Percentiles rank a stretch among this genome's conserved stretches.
Conservation (phyloP, 805 yeast species). For the Candida insectorum region DNA sequence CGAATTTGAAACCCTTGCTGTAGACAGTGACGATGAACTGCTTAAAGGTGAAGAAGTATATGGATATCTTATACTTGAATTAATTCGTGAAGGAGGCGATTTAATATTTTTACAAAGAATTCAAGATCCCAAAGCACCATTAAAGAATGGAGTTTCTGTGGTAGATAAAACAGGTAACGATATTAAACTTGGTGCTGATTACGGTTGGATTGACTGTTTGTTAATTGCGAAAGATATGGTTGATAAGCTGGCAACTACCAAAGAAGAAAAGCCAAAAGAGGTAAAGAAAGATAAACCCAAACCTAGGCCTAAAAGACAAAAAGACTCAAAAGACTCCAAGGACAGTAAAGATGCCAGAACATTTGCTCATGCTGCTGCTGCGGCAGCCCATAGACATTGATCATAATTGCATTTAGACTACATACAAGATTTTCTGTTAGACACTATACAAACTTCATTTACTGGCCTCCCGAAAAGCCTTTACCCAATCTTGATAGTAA, state of each 20-base stretch:
- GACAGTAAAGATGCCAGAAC: constrained; percentile 18
- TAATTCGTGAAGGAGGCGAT: constrained; percentile 50
- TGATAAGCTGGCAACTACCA: constrained; percentile 15
- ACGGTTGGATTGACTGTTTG: constrained; percentile 70
- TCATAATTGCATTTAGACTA: not conserved
- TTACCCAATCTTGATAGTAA: constrained; percentile 34
- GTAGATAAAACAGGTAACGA: constrained; percentile 28
- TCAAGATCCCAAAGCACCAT: constrained; percentile 35
- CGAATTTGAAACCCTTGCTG: constrained; percentile 51
- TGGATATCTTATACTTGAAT: constrained; percentile 66
- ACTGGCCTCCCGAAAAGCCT: constrained; percentile 14
- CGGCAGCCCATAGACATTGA: constrained; percentile 35
- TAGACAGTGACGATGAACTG: constrained; percentile 17
- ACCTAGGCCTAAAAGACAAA: not conserved
- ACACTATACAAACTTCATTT: no score
- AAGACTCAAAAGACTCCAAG: constrained; percentile 1
- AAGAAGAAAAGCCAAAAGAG: not conserved
- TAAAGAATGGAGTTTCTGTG: constrained; percentile 22
- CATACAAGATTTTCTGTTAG: no score
- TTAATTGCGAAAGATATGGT: constrained; percentile 60
- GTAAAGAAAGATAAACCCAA: constrained; percentile 10
- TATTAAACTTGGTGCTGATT: constrained; percentile 43
- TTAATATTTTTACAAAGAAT: constrained; percentile 49
- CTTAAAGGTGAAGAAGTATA: constrained; percentile 39
- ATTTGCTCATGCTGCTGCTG: constrained; percentile 47